These are phyloP conservation scores for Leishmania gerbilli DNA, from an alignment of 208 protist species.

Conservation along the genomic window DNA sequence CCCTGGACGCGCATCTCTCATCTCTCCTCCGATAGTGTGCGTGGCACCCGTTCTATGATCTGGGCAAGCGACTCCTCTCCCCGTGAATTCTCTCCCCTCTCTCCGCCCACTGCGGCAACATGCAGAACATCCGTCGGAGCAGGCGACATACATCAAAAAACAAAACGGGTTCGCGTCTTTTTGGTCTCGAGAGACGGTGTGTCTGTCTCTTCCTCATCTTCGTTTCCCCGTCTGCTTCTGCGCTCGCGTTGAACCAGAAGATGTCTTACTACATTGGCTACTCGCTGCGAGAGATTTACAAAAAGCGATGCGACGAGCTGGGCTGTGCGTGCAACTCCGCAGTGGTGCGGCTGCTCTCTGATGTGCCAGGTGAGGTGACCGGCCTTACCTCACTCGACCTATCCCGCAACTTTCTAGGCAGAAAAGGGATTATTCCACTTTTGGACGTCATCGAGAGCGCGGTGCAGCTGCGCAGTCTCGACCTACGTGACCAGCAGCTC, in stretches of 20 bases:
- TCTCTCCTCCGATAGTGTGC: neutral
- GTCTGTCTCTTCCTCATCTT: neutral
- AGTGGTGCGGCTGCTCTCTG: constrained; percentile 47
- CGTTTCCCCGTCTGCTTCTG: neutral
- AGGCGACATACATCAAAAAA: neutral
- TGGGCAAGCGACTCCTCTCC: neutral
- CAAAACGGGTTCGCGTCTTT: neutral
- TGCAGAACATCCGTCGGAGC: neutral
- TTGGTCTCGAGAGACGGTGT: neutral
- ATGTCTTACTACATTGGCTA: constrained; percentile 73
- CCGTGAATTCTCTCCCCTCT: neutral
- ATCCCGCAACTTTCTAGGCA: constrained; percentile 86
- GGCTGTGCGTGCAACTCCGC: constrained; percentile 68
- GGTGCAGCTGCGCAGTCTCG: constrained; percentile 43
- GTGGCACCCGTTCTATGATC: neutral
- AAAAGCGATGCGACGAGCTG: constrained; percentile 65
- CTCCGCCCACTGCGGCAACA: neutral
- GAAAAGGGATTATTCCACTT: constrained; percentile 75
- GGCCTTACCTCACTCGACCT: constrained; percentile 66
- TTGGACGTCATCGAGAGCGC: constrained; percentile 75
- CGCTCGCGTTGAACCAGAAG: neutral
- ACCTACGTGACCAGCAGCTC: constrained; percentile 69
- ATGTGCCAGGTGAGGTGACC: constrained; percentile 68
- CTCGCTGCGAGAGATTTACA: constrained; percentile 81
- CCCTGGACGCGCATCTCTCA: neutral